These are phyloP conservation scores for Oryza glumipatula DNA, from an alignment of 176 grass and related monocot genomes.

Conservation along the genomic window DNA sequence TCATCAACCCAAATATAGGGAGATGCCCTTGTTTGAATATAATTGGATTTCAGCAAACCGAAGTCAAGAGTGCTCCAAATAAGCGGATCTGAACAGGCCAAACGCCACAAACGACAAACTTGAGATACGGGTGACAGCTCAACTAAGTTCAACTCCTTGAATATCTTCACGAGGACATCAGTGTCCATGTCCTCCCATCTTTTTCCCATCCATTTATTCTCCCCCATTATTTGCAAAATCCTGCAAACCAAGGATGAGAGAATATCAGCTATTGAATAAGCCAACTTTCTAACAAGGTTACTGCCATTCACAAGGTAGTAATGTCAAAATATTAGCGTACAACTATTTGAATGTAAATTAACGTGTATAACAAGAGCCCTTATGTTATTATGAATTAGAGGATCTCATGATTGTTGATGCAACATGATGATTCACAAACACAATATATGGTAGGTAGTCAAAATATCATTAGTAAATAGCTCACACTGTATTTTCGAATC, in stretches of 20 bases:
- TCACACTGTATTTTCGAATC: conserved; percentile 7
- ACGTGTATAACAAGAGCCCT: background rate
- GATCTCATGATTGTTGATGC: background rate
- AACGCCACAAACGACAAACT: conserved; percentile 79
- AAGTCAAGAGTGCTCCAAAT: conserved; percentile 94
- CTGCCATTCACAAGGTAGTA: background rate
- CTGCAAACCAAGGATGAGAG: conserved; percentile 39
- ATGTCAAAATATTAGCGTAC: background rate
- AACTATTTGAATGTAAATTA: background rate
- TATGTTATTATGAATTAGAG: background rate
- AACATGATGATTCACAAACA: background rate
- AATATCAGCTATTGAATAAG: conserved; percentile 29
- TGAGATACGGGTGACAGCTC: conserved; percentile 83
- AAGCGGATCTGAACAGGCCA: conserved; percentile 89
- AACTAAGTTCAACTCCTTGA: conserved; percentile 92
- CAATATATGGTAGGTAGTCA: background rate
- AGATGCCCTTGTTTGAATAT: conserved; percentile 84
- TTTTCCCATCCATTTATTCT: conserved; percentile 73
- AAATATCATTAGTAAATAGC: conserved; percentile 11
- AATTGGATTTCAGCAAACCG: conserved; percentile 80
- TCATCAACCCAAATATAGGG: conserved; percentile 93
- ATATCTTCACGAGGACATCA: conserved; percentile 97
- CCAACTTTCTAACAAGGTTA: background rate
- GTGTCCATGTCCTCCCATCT: conserved; percentile 99
- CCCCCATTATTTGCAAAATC: conserved; percentile 64